A percentile compares a stretch with the other conserved stretches of the same genome.
Evolutionary conservation across 768 basidiomycete species (phyloP).

Genomic region (Macrocybe gigantea): DNA sequence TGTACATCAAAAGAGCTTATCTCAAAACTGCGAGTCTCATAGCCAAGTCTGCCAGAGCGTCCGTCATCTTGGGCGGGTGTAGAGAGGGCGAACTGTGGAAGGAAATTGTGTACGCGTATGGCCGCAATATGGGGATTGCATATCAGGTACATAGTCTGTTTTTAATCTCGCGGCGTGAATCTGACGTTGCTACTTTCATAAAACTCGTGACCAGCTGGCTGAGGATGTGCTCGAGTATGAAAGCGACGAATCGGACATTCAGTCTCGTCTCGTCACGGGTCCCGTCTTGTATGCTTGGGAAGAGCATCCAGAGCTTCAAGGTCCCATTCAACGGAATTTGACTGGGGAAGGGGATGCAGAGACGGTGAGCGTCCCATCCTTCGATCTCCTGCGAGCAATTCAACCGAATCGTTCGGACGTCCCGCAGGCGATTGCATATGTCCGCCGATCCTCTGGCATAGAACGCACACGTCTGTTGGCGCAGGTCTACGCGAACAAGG

Average conservation of each 20-base stretch:
- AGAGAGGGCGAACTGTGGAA: slow-evolving; percentile 75
- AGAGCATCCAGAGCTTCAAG: slow-evolving; percentile 69
- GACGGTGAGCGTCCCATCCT: slow-evolving; percentile 39
- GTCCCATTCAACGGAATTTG: slow-evolving; percentile 78
- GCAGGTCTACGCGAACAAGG: slow-evolving; percentile 65
- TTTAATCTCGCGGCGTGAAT: not conserved
- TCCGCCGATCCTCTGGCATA: slow-evolving; percentile 67
- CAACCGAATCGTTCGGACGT: not conserved
- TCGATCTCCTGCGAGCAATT: not conserved
- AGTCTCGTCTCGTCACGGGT: slow-evolving; percentile 54
- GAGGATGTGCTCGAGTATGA: slow-evolving; percentile 82
- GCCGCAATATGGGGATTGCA: slow-evolving; percentile 87
- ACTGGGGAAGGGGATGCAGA: slow-evolving; percentile 74
- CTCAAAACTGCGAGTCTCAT: slow-evolving; percentile 88
- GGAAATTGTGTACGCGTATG: slow-evolving; percentile 88
- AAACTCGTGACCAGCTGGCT: slow-evolving; percentile 49
- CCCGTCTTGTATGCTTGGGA: slow-evolving; percentile 86
- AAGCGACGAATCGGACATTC: slow-evolving; percentile 22
- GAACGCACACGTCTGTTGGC: slow-evolving; percentile 79
- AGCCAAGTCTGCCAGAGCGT: slow-evolving; percentile 81
- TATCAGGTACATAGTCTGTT: slow-evolving; percentile 21
- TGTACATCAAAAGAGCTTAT: slow-evolving; percentile 66
- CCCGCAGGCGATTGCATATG: slow-evolving; percentile 58
- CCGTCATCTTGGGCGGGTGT: slow-evolving; percentile 84
- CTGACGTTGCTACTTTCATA: slow-evolving; percentile 1